phyloP scores from a whole-genome alignment of 441 rosid species.

The Hypseocharis bilobata region DNA sequence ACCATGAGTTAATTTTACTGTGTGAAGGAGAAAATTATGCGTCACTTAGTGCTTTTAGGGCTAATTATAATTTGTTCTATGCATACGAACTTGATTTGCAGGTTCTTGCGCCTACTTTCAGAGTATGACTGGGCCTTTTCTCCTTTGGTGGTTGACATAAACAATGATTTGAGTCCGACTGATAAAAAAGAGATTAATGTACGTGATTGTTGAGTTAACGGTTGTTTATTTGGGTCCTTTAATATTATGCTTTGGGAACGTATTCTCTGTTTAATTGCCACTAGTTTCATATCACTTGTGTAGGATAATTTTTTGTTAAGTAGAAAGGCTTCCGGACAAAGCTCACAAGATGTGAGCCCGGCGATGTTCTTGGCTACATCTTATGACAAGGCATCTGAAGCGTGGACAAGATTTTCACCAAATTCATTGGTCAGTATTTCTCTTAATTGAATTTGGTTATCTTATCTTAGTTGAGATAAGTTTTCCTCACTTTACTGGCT shows the following conservation, averaged over 20 bases:
- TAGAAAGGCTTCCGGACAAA: constrained; percentile 52
- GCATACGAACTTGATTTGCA: constrained; percentile 23
- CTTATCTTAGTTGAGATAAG: not conserved
- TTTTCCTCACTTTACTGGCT: not conserved
- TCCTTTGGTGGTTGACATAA: constrained; percentile 72
- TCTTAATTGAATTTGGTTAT: constrained; percentile 20
- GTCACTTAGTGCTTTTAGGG: not conserved
- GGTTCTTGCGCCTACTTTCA: constrained; percentile 70
- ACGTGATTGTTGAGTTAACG: constrained; percentile 29
- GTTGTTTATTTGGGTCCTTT: not conserved
- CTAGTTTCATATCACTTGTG: constrained; percentile 19
- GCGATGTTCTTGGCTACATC: constrained; percentile 81
- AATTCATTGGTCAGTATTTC: constrained; percentile 50
- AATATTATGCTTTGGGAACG: not conserved
- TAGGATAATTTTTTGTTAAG: constrained; percentile 62
- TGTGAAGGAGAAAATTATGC: too few species aligned
- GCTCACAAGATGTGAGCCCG: constrained; percentile 39
- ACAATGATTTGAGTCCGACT: constrained; percentile 54
- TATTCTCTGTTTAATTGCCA: not conserved
- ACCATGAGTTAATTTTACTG: too few species aligned
- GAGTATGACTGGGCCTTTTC: constrained; percentile 79
- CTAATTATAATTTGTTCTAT: not conserved
- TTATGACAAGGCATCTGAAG: constrained; percentile 84
- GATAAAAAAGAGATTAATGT: constrained; percentile 71
- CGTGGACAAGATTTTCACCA: constrained; percentile 72